phyloP scores from a whole-genome alignment of 2,329 filamentous ascomycete species.

The Apiospora aurea region DNA sequence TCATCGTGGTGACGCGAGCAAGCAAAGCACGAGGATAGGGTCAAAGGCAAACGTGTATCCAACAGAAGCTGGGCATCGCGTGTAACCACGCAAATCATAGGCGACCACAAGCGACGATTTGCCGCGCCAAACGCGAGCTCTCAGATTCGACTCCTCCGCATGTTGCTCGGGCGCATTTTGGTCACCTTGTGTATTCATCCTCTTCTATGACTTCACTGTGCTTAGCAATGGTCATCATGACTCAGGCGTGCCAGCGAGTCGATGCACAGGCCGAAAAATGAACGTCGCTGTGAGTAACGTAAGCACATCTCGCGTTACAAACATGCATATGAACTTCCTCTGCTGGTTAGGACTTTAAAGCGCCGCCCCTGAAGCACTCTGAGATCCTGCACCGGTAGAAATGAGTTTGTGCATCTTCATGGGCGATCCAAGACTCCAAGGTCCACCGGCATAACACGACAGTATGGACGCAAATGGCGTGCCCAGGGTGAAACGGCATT shows the following conservation, averaged over 20 bases:
- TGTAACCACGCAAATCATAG: not conserved
- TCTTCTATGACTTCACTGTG: not conserved
- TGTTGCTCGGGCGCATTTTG: not conserved
- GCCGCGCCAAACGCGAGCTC: not conserved
- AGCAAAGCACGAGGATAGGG: not conserved
- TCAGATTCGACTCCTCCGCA: not conserved
- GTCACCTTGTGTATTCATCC: not conserved
- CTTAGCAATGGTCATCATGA: not conserved
- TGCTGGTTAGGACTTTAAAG: not conserved
- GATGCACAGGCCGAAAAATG: not conserved
- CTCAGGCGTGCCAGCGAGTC: not conserved
- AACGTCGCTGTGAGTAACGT: not conserved
- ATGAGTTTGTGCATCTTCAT: not conserved
- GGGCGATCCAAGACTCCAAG: not conserved
- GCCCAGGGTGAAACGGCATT: not conserved
- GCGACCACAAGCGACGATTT: too few relatives aligned
- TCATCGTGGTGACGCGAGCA: not conserved
- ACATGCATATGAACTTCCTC: not conserved
- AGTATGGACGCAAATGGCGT: not conserved
- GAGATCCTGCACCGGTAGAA: not conserved
- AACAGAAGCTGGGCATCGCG: too few relatives aligned
- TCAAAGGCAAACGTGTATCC: not conserved
- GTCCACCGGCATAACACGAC: not conserved
- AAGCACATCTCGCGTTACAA: not conserved
- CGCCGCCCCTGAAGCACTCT: too few relatives aligned